Evolutionary conservation across 2,329 filamentous ascomycete genomes (phyloP), one percentile per base, ranked within the genome.

Genomic region (Ceratocystis variospora): DNA sequence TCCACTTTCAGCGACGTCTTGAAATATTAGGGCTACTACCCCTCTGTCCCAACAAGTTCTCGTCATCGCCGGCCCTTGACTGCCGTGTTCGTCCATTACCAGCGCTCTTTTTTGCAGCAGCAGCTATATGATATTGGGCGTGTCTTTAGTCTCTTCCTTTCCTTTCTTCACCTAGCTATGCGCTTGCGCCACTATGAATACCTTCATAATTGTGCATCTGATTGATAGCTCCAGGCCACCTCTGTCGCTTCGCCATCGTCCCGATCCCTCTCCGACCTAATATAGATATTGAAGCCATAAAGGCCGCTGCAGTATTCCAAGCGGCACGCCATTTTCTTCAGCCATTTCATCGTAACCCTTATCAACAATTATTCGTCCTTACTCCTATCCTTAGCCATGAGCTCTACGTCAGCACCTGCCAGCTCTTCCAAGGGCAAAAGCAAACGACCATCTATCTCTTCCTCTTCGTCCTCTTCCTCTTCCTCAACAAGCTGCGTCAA

Each of bases 181-280:
- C 63, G 66, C 57, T 59, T 65, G 66, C 50, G 37, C 28, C 55
- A 37, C 66, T 68, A 68, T 66, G 63, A 65, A 68, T 66, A 63
- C 28, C 41, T 28, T 53, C 48, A 59, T 61, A 50, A 61, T 50
- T 45, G 48, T 41, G 50, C 55, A 41, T 59, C 37, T 33, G 46
- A 63, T 37, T 59, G 66, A 68, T 65, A 61, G 66, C 63, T 64
- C 59, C 48, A 59, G 63, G 59, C 66, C 31, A 25, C 63, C 66
- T 61, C 50, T 66, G 10, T 53, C 28, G n/a, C 64, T 12, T 41
- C 41, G 22, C 41, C 44, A 28, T 44, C 50, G 61, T 57, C 65
- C 33, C 22, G 48, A 63, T 46, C 19, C 50, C 22, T 48, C 25
- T 37, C 65, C 65, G n/a, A 67, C 65, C 10, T 67, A 41, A 61